Evolutionary conservation across 164 flowering plant species (phyloP).

Genomic region (Houttuynia cordata): DNA sequence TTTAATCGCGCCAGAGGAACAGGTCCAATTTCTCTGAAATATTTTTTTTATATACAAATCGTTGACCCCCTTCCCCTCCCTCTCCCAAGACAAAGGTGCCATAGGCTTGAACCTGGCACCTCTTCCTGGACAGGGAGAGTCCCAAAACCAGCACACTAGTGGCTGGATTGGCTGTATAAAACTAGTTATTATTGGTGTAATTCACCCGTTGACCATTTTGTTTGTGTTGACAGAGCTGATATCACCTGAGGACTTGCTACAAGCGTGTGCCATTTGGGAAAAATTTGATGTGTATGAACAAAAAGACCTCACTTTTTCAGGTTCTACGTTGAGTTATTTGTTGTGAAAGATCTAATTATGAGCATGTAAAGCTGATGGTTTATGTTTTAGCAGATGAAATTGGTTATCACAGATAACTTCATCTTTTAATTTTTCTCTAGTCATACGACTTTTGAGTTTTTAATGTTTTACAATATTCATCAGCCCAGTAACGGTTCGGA

Average conservation of each 20-base stretch:
- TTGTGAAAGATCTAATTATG: slow-evolving; percentile 1
- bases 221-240: slow-evolving; percentile 54
- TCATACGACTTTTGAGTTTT: not conserved
- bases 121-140: no score
- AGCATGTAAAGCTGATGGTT: not conserved
- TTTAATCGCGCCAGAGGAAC: slow-evolving; percentile 98
- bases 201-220: not conserved
- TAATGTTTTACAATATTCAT: not conserved
- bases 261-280: slow-evolving; percentile 95
- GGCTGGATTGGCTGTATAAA: no score
- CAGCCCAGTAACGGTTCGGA: slow-evolving; percentile 88
- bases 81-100: no score
- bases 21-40: slow-evolving; percentile 41
- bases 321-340: slow-evolving; percentile 8
- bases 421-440: not conserved
- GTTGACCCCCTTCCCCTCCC: no score
- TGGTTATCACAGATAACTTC: not conserved
- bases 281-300: slow-evolving; percentile 84
- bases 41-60: no score
- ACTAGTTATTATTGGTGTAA: no score
- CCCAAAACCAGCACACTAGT: no score
- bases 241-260: slow-evolving; percentile 91
- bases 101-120: no score
- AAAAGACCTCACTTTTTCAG: slow-evolving; percentile 10
- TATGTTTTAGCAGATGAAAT: not conserved